A percentile compares a stretch with the other conserved stretches of the same genome.
phyloP scores from a whole-genome alignment of 2,329 filamentous ascomycete species.

The Cladophialophora exuberans region DNA sequence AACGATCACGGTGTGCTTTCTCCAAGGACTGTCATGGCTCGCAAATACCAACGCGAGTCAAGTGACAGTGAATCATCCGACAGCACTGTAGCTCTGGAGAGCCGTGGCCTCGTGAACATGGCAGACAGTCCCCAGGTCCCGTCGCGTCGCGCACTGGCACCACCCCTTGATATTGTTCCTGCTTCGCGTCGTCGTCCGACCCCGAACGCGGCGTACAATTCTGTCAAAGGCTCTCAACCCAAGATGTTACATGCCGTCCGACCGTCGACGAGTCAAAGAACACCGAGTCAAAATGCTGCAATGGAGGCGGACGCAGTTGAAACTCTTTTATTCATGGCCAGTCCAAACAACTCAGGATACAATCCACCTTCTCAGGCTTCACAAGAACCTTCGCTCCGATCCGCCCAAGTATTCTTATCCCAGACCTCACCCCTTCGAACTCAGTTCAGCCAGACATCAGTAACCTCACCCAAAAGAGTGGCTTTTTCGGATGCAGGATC shows the following conservation, averaged over 20 bases:
- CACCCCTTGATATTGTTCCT: constrained; percentile 48
- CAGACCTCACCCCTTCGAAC: constrained; percentile 30
- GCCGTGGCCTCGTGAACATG: constrained; percentile 16
- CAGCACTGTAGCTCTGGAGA: constrained; percentile 26
- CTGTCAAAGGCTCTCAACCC: constrained; percentile 18
- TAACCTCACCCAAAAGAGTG: constrained; percentile 31
- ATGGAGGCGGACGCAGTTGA: constrained; percentile 58
- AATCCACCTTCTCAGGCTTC: constrained; percentile 41
- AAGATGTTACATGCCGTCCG: constrained; percentile 16
- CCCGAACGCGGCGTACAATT: constrained; percentile 37
- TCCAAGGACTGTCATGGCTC: constrained; percentile 50
- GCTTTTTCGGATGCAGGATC: constrained; percentile 28
- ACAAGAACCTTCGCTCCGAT: constrained; percentile 30
- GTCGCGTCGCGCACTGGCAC: constrained; percentile 39
- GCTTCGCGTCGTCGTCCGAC: constrained; percentile 44
- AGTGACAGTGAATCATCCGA: constrained; percentile 35
- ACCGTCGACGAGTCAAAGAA: constrained; percentile 37
- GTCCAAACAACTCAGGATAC: constrained; percentile 51
- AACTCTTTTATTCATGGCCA: constrained; percentile 55
- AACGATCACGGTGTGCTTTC: constrained; percentile 53
- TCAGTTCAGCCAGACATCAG: constrained; percentile 29
- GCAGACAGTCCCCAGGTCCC: constrained; percentile 17
- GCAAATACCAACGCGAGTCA: constrained; percentile 27
- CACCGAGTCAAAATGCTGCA: constrained; percentile 47
- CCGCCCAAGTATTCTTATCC: constrained; percentile 26